phyloP scores from a whole-genome alignment of 2,329 filamentous ascomycete species.

The Arthrobotrys megalospora region DNA sequence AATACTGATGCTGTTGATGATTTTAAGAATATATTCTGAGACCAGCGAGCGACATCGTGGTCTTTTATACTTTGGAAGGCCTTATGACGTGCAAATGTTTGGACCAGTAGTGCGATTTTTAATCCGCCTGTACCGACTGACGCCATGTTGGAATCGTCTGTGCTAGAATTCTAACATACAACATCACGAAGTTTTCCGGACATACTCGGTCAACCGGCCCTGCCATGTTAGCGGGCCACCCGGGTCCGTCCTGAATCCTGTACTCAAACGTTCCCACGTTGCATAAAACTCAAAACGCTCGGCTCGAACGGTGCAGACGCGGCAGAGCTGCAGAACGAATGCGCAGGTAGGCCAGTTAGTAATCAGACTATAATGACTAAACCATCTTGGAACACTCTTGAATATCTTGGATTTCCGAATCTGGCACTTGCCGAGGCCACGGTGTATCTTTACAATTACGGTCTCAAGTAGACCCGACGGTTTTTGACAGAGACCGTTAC shows the following conservation, averaged over 20 bases:
- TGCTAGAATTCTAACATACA: slow-evolving; percentile 1
- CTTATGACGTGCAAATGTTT: background rate
- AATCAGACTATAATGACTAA: slow-evolving; percentile 28
- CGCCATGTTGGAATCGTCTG: background rate
- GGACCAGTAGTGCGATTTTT: background rate
- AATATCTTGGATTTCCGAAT: background rate
- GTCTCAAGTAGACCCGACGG: slow-evolving; percentile 22
- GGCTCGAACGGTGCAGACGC: slow-evolving; percentile 10
- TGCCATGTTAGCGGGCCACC: slow-evolving; percentile 35
- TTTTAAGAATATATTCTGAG: slow-evolving; percentile 16
- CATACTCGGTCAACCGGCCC: slow-evolving; percentile 21
- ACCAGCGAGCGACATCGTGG: background rate
- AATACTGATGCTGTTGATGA: slow-evolving; percentile 26
- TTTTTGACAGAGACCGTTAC: background rate
- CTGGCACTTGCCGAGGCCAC: slow-evolving; percentile 35
- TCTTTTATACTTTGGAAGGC: slow-evolving; percentile 35
- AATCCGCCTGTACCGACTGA: background rate
- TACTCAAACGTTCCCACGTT: background rate
- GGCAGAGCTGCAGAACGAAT: background rate
- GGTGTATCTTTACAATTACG: background rate
- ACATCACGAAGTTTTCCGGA: slow-evolving; percentile 8
- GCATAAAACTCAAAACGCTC: background rate
- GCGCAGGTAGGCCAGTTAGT: slow-evolving; percentile 14
- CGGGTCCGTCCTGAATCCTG: background rate
- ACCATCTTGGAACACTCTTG: slow-evolving; percentile 17